Evolutionary conservation across 768 basidiomycete species (phyloP).

Genomic region (Tulasnella sp.): DNA sequence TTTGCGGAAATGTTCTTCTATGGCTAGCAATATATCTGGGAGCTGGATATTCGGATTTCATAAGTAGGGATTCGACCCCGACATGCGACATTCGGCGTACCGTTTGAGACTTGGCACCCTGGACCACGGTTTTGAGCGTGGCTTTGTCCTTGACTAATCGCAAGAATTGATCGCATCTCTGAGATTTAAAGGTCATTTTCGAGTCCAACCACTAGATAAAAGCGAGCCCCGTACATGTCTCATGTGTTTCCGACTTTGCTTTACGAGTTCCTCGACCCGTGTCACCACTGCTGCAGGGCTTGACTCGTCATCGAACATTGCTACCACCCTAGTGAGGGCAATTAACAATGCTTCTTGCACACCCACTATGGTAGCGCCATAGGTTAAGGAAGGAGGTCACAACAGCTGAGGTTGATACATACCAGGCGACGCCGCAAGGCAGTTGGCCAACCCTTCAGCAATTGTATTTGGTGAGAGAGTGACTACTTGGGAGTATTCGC

Average conservation of each 20-base stretch:
- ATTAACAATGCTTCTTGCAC: constrained; percentile 68
- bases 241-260: constrained; percentile 39
- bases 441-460: constrained; percentile 40
- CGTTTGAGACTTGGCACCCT: constrained; percentile 46
- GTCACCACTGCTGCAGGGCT: constrained; percentile 35
- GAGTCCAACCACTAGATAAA: background rate
- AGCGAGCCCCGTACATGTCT: constrained; percentile 39
- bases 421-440: constrained; percentile 41
- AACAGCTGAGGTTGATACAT: constrained; percentile 27
- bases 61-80: constrained; percentile 7
- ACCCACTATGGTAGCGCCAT: constrained; percentile 39
- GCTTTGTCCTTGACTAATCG: constrained; percentile 40
- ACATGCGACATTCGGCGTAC: constrained; percentile 36
- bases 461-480: constrained; percentile 45
- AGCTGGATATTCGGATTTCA: constrained; percentile 41
- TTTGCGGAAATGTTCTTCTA: constrained; percentile 33
- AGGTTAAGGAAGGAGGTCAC: background rate
- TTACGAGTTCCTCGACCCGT: constrained; percentile 39
- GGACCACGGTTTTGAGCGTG: constrained; percentile 42
- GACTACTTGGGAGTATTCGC: constrained; percentile 46
- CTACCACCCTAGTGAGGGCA: constrained; percentile 59
- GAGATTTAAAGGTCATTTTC: constrained; percentile 6
- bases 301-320: constrained; percentile 41
- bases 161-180: constrained; percentile 70
- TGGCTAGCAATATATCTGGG: constrained; percentile 56